Evolutionary conservation across 2,329 filamentous ascomycete genomes (phyloP), one percentile per base, ranked within the genome.

Genomic region (Rutstroemia sp.): DNA sequence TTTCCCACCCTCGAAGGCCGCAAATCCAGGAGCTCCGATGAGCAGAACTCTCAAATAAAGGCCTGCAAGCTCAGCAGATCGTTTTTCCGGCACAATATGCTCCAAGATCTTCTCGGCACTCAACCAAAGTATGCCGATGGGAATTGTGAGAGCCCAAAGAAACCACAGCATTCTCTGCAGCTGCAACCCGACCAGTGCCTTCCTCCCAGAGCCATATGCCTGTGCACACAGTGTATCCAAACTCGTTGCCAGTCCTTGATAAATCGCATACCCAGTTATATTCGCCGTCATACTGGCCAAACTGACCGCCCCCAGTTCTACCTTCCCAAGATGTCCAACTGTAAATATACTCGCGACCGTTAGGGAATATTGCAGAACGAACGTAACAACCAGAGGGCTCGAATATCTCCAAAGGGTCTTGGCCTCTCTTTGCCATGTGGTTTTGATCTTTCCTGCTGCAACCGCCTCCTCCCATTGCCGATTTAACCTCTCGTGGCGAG

Each of bases 161-260:
- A 94, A 92, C 67, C 78, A 87, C 1, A 88, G 76, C 88, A 92
- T 92, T 56, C 88, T 80, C 72, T 94, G 88, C 60, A 89, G 79
- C 65, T 94, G 89, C 54, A 94, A 71, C 1, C 89, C 92, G 57
- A 97, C 92, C 5, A 97, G 81, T 63, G 92, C 88, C 68, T 88
- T 95, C 69, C 87, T 88, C 0, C 92, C 92, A 0, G 89, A 95
- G 2, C 94, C 92, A 68, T 95, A 97, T 0, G 94, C 92, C 71
- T 97, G 92, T 0, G 92, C 83, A 70, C 92, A 96, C 2, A 97
- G 82, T 0, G 92, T 97, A 72, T 97, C 92, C 39, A 97, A 77
- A 61, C 87, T 89, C 4, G 92, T 97, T 1, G 91, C 87, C 14
- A 97, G 78, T n/a, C 91, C 88, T 67, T 91, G 87, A 67, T 89